phyloP scores from a whole-genome alignment of 768 basidiomycete genomes.

The Krasilnikovozyma curviuscula region DNA sequence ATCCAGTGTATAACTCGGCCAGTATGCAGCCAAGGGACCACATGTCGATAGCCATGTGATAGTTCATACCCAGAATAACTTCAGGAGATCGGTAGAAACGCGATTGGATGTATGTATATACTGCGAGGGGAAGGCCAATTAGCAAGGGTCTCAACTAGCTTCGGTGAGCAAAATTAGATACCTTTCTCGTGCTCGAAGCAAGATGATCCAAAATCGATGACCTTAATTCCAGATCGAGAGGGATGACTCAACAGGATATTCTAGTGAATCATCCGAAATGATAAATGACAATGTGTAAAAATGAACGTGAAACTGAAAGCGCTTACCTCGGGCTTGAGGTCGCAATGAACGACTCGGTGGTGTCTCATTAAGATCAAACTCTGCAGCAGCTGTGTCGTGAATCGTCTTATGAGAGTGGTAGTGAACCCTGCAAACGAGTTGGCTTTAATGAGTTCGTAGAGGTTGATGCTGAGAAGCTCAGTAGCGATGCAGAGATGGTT shows the following conservation, averaged over 20 bases:
- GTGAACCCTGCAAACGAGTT: slow-evolving; percentile 98
- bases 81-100: slow-evolving; percentile 99
- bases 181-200: slow-evolving; percentile 98
- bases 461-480: slow-evolving; percentile 91
- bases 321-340: slow-evolving; percentile 92
- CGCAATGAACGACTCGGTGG: slow-evolving; percentile 95
- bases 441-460: slow-evolving; percentile 97
- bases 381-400: slow-evolving; percentile 86
- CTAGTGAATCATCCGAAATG: slow-evolving; percentile 29
- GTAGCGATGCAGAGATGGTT: slow-evolving; percentile 95
- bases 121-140: slow-evolving; percentile 30
- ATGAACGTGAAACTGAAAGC: slow-evolving; percentile 15
- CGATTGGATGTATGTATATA: slow-evolving; percentile 98
- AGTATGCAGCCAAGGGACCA: slow-evolving; percentile 98
- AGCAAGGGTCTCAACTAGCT: neutral
- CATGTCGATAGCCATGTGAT: slow-evolving; percentile 90
- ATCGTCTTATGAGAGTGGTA: slow-evolving; percentile 79
- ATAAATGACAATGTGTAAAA: slow-evolving; percentile 1
- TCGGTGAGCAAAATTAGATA: slow-evolving; percentile 20
- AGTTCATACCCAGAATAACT: slow-evolving; percentile 96
- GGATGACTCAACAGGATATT: slow-evolving; percentile 89
- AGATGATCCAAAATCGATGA: slow-evolving; percentile 96
- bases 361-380: slow-evolving; percentile 84
- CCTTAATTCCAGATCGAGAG: slow-evolving; percentile 87
- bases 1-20: slow-evolving; percentile 90